Evolutionary conservation across 1,284 basidiomycete species (phyloP), one percentile per base, ranked within the genome.

Genomic region (Sporisorium exsertum): DNA sequence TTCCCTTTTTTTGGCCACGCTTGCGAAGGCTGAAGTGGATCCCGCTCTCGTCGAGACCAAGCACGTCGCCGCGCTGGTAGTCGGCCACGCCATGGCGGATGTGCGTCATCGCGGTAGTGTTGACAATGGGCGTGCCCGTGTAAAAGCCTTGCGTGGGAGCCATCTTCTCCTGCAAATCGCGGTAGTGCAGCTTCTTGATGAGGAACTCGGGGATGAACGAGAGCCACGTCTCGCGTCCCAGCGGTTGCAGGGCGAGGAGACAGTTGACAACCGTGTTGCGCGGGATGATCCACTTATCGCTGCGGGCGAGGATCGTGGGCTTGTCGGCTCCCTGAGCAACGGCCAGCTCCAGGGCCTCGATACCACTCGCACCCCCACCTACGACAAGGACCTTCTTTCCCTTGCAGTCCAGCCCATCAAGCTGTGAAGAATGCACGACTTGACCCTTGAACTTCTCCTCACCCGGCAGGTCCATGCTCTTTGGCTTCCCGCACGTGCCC

Each of bases 291-390:
- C 77, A 83, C 62, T 78, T 75, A 57, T 79, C 72, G 37, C 78
- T 87, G 22, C 88, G 78, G 1, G 89, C 89, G 29, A 90, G 81
- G 81, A 90, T 88, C 3, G 87, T 86, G 5, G 87, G 86, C 24
- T 87, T 81, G 18, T 86, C 86, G 4, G 89, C 90, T 22, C 88
- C 87, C 55, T 88, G 86, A 3, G 84, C 75, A 7, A 81, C 73
- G 12, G 82, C 82, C 0, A 83, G 70, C 77, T 91, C 90, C n/a
- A 90, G 89, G 1, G 90, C 88, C 77, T 91, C 90, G 18, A 91
- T 88, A 9, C 89, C 90, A 53, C 88, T 89, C 0, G 90, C 90
- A 0, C 90, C 90, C 43, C 88, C 88, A 0, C 90, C 90, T 26
- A 91, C 68, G 43, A 85, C 68, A n/a, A 83, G 37, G 0, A 85